Conservation (phyloP, 1,284 basidiomycete genomes). For the Apiotrichum akiyoshidainum region DNA sequence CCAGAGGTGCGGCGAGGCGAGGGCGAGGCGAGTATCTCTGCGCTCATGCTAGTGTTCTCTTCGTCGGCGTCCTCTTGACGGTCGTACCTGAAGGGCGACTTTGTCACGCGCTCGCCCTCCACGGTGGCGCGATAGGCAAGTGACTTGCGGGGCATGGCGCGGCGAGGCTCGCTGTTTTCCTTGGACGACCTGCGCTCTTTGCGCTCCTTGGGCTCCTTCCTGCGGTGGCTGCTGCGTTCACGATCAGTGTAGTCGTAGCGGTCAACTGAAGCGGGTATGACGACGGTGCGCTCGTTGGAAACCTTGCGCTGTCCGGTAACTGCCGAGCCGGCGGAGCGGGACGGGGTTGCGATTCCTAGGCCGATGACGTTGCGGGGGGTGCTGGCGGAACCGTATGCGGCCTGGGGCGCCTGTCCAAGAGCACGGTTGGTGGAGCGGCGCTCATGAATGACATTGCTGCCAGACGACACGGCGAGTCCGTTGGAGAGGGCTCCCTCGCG, state of each 20-base stretch:
- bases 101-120: slow-evolving; percentile 72
- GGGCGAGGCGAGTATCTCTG: slow-evolving; percentile 33
- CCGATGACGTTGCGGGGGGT: slow-evolving; percentile 43
- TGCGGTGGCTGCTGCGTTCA: background rate
- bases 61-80: slow-evolving; percentile 6
- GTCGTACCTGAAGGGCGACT: slow-evolving; percentile 69
- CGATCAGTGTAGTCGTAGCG: slow-evolving; percentile 22
- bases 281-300: slow-evolving; percentile 33
- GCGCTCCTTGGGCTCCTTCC: background rate
- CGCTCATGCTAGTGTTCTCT: background rate
- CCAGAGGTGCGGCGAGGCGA: slow-evolving; percentile 31
- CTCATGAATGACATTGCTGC: slow-evolving; percentile 39
- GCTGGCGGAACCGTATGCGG: slow-evolving; percentile 34
- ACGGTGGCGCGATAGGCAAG: slow-evolving; percentile 69
- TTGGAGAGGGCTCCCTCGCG: slow-evolving; percentile 23
- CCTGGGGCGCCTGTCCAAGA: slow-evolving; percentile 32
- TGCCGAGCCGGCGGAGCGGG: background rate
- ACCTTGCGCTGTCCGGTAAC: slow-evolving; percentile 25
- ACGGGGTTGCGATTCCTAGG: slow-evolving; percentile 24
- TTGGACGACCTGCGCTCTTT: slow-evolving; percentile 12
- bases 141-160: slow-evolving; percentile 57
- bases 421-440: slow-evolving; percentile 25
- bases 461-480: slow-evolving; percentile 24
- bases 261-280: slow-evolving; percentile 23
- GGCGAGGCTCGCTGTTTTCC: slow-evolving; percentile 6